Base-by-base conservation (phyloP, 164 flowering plant species). In the Berberis vulgaris region DNA sequence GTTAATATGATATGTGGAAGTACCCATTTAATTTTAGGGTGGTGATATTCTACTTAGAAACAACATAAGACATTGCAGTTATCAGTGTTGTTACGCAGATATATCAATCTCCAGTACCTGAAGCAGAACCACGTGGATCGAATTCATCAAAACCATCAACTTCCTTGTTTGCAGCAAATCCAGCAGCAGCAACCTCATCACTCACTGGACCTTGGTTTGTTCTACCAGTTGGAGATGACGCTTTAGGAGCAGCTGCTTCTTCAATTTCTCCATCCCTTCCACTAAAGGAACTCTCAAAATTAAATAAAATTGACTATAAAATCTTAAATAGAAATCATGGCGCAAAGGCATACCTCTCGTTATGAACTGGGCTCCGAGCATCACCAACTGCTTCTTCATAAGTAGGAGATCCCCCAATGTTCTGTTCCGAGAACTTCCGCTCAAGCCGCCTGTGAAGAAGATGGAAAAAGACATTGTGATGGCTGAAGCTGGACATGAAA, bases 381-480 rank as follows among this genome's bases (percentile, higher is more conserved):
- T 79, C 84, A 67, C 70, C 76, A 26, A 86, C 77, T 64, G 83
- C 91, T 59, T 88, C 98, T 71, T 95, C 98, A 76, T 91, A 95
- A 71, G 91, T 85, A 65, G 99, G 99, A 63, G 98, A 96, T 54
- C 81, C 89, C 66, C 85, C 86, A 67, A 75, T 69, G 69, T 82
- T 85, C 74, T 84, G 95, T 53, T 87, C 97, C 69, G 97, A 84
- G 73, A 65, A 79, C 68, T 81, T 89, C 46, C 84, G 76, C 43
- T 82, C 90, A 71, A 78, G 76, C 59, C 62, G 70, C 76, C 87
- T 83, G 69, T 53, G 40, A 66, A 63, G 64, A 67, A 59, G 54
- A 62, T 3, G 13, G 43, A 7, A 54, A 47, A 61, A 39, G 57
- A 3, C 39, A 41, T 7, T 1, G 45, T 42, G 1, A 45, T 47